A percentile compares a stretch with the other conserved stretches of the same genome.
phyloP scores from a whole-genome alignment of 768 basidiomycete genomes.

The Hydnomerulius pinastri region DNA sequence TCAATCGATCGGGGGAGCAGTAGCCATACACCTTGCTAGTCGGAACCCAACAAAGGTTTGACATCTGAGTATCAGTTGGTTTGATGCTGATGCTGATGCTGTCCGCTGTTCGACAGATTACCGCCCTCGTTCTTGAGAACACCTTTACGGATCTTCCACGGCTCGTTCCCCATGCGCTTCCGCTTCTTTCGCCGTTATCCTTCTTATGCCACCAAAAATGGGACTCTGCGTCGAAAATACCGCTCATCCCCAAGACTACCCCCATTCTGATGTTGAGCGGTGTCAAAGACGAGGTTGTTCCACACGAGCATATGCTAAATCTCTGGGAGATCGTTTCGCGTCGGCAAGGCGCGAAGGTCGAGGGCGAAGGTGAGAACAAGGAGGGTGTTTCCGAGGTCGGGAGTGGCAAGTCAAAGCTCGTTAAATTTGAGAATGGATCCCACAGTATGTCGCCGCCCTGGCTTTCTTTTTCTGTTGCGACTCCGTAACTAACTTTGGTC shows the following conservation, averaged over 20 bases:
- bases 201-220: slow-evolving; percentile 88
- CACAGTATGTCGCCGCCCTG: slow-evolving; percentile 55
- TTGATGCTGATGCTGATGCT: neutral
- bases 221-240: slow-evolving; percentile 73
- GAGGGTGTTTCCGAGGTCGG: slow-evolving; percentile 48
- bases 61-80: neutral
- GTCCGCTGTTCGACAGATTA: slow-evolving; percentile 47
- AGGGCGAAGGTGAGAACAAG: slow-evolving; percentile 21
- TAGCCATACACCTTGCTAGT: slow-evolving; percentile 84
- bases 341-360: slow-evolving; percentile 40
- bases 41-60: slow-evolving; percentile 68
- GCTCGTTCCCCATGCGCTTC: slow-evolving; percentile 81
- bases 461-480: neutral
- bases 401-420: slow-evolving; percentile 53
- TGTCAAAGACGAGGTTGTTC: slow-evolving; percentile 52
- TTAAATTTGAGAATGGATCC: slow-evolving; percentile 54
- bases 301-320: slow-evolving; percentile 55
- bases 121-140: slow-evolving; percentile 87
- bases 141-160: slow-evolving; percentile 86
- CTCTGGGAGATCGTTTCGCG: slow-evolving; percentile 63
- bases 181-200: slow-evolving; percentile 68
- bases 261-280: slow-evolving; percentile 88
- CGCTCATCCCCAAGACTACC: slow-evolving; percentile 57
- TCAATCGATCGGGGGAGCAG: slow-evolving; percentile 91
- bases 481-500: neutral